These are phyloP conservation scores for Cardamine occulta DNA, from an alignment of 345 rosid species.

Conservation along the genomic window DNA sequence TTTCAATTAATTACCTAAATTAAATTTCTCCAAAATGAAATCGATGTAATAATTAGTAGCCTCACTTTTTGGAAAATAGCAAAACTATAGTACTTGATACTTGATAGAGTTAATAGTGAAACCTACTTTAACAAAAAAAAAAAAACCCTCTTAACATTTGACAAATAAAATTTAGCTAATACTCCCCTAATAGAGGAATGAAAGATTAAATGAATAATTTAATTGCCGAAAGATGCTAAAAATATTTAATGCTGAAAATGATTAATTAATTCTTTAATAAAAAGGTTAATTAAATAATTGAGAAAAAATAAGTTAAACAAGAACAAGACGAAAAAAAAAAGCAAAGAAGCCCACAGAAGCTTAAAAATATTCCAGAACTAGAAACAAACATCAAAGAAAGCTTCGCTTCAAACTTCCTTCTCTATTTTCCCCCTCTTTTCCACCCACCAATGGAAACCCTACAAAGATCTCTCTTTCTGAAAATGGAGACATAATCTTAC, in stretches of 20 bases:
- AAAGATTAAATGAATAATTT: slow-evolving; percentile 3
- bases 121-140: neutral
- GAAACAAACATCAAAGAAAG: slow-evolving; percentile 47
- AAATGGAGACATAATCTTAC: slow-evolving; percentile 23
- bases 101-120: neutral
- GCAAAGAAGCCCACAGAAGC: slow-evolving; percentile 36
- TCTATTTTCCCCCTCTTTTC: slow-evolving; percentile 24
- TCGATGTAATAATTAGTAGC: neutral
- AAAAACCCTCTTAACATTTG: neutral
- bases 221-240: slow-evolving; percentile 16
- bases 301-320: neutral
- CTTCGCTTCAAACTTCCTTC: slow-evolving; percentile 36
- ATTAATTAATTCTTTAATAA: neutral
- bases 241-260: slow-evolving; percentile 9
- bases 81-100: too few relatives aligned
- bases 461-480: slow-evolving; percentile 38
- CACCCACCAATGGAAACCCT: slow-evolving; percentile 47
- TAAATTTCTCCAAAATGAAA: neutral
- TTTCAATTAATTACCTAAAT: slow-evolving; percentile 1
- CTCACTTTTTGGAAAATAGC: slow-evolving; percentile 9
- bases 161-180: neutral
- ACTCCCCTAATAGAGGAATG: neutral
- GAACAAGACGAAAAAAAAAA: slow-evolving; percentile 20
- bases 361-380: slow-evolving; percentile 36
- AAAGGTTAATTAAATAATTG: neutral